These are phyloP conservation scores for Dipteronia sinensis DNA, from an alignment of 345 rosid genomes.

Conservation along the genomic window DNA sequence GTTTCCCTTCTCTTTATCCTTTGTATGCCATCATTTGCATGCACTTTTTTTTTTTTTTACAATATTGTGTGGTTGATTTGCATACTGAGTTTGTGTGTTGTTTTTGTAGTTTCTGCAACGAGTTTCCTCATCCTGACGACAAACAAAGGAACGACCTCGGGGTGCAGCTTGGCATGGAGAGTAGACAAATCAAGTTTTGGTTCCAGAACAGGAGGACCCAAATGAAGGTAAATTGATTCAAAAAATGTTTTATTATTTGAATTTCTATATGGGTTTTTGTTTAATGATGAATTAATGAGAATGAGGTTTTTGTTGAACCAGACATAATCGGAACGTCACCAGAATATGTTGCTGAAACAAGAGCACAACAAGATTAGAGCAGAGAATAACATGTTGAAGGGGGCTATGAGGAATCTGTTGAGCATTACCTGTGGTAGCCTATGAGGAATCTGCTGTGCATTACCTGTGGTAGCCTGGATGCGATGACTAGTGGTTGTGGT, in stretches of 20 bases:
- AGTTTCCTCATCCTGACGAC: conserved; percentile 75
- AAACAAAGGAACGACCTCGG: conserved; percentile 57
- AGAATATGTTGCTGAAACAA: no score
- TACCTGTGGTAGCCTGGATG: conserved; percentile 48
- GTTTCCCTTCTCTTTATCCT: conserved; percentile 3
- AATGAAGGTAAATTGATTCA: conserved; percentile 50
- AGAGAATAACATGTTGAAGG: conserved; percentile 53
- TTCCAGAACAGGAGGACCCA: conserved; percentile 83
- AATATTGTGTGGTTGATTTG: conserved; percentile 17
- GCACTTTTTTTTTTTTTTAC: no score
- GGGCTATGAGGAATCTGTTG: conserved; percentile 44
- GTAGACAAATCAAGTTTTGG: conserved; percentile 78
- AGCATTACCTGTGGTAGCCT: conserved; percentile 66
- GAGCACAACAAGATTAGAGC: conserved; percentile 58
- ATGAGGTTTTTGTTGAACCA: conserved; percentile 25
- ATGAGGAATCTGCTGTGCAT: conserved; percentile 54
- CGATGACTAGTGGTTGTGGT: not conserved
- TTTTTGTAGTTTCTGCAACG: conserved; percentile 50
- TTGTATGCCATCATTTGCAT: no score
- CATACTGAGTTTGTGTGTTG: not conserved
- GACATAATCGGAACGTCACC: conserved; percentile 79
- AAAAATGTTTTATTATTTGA: not conserved
- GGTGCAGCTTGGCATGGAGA: conserved; percentile 52
- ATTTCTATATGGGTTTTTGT: not conserved
- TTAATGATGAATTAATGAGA: not conserved